phyloP scores from a whole-genome alignment of 140 eudicot species.

The Senecio squalidus region DNA sequence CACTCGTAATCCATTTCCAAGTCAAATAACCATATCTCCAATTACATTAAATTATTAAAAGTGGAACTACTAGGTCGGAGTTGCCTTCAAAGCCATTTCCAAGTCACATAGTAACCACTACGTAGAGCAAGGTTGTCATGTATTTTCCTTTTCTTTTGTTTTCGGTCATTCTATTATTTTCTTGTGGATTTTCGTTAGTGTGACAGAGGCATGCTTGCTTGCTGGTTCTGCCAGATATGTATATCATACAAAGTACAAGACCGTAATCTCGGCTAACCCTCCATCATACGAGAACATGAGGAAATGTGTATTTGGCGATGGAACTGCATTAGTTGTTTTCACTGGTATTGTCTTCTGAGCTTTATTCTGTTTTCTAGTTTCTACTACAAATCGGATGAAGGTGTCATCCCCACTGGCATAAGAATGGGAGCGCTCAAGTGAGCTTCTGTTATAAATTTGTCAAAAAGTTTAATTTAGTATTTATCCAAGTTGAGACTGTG shows the following conservation, averaged over 20 bases:
- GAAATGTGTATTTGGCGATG: constrained; percentile 86
- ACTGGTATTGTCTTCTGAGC: constrained; percentile 79
- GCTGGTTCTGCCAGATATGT: constrained; percentile 88
- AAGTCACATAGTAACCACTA: not conserved
- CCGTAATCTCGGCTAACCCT: constrained; percentile 31
- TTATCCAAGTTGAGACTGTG: not conserved
- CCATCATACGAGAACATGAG: constrained; percentile 79
- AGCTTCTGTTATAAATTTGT: constrained; percentile 4
- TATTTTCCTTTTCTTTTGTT: not conserved
- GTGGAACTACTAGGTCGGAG: no score
- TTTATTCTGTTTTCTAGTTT: constrained; percentile 65
- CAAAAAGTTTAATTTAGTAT: not conserved
- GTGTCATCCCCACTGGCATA: constrained; percentile 51
- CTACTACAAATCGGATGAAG: constrained; percentile 57
- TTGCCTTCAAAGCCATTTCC: no score
- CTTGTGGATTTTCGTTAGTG: constrained; percentile 37
- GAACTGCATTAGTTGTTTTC: constrained; percentile 79
- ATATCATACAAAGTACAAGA: constrained; percentile 69
- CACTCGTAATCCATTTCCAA: no score
- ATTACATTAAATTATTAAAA: no score
- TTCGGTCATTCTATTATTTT: not conserved
- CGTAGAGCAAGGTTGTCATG: not conserved
- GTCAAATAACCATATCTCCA: no score
- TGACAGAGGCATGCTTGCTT: constrained; percentile 74
- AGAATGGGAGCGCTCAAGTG: constrained; percentile 49